Conservation (phyloP, 352 stramenopile species). For the Phytophthora pluvialis region DNA sequence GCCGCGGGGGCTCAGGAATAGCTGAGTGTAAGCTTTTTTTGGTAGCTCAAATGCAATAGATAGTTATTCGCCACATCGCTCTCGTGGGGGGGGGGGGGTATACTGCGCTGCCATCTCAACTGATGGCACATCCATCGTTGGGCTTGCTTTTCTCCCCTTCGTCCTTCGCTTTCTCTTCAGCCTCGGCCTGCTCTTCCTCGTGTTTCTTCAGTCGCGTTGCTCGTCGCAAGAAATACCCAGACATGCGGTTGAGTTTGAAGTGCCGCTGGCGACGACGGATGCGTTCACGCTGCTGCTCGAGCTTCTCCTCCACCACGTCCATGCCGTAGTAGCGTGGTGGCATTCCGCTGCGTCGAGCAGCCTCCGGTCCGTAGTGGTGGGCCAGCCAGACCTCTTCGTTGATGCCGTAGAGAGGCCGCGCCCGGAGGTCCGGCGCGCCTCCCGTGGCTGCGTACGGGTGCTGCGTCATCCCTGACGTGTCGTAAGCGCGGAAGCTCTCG, state of each 20-base stretch:
- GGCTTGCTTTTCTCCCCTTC: conserved; percentile 21
- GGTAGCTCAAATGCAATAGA: conserved; percentile 35
- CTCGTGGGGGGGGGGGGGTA: too few species aligned
- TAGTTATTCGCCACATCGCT: conserved; percentile 21
- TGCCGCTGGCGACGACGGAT: conserved; percentile 70
- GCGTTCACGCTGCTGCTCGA: conserved; percentile 67
- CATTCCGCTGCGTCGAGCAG: conserved; percentile 52
- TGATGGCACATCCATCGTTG: conserved; percentile 35
- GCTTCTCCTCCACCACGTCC: conserved; percentile 75
- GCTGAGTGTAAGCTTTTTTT: conserved; percentile 3
- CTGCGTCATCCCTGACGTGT: conserved; percentile 47
- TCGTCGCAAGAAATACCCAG: conserved; percentile 78
- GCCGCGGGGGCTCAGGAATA: conserved; percentile 24
- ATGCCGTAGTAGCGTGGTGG: conserved; percentile 72
- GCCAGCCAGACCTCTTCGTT: conserved; percentile 87
- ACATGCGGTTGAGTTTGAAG: conserved; percentile 69
- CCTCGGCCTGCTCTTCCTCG: conserved; percentile 53
- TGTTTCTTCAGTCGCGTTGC: conserved; percentile 67
- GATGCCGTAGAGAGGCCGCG: conserved; percentile 69
- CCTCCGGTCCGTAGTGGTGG: conserved; percentile 78
- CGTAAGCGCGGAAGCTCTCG: conserved; percentile 50
- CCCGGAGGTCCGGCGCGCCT: conserved; percentile 33
- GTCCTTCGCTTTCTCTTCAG: conserved; percentile 12
- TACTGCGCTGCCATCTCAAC: conserved; percentile 20
- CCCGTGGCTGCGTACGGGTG: conserved; percentile 63